These are phyloP conservation scores for Aspergillus glaucus DNA, from an alignment of 2,329 filamentous ascomycete genomes.

Conservation along the genomic window DNA sequence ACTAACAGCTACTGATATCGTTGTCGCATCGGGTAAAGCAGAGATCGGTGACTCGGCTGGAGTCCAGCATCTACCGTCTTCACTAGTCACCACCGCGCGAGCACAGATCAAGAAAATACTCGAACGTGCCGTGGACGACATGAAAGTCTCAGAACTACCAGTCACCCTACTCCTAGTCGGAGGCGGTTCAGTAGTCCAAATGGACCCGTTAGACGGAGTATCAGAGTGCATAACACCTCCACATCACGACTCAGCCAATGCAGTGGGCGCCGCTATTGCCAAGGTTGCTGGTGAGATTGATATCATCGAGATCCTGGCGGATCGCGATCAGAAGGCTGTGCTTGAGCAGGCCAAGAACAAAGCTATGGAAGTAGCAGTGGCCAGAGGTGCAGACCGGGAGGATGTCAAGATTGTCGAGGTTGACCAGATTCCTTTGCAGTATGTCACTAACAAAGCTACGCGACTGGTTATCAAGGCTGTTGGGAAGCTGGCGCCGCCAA, in stretches of 20 bases:
- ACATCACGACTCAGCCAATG: conserved; percentile 53
- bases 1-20: conserved; percentile 50
- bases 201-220: conserved; percentile 45
- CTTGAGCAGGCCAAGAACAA: conserved; percentile 15
- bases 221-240: conserved; percentile 47
- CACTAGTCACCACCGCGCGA: conserved; percentile 16
- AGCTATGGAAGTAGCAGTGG: conserved; percentile 17
- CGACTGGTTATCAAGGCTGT: conserved; percentile 34
- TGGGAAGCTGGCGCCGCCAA: conserved; percentile 40
- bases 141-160: conserved; percentile 51
- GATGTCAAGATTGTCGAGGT: conserved; percentile 41
- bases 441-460: conserved; percentile 38
- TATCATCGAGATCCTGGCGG: conserved; percentile 44
- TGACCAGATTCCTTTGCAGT: conserved; percentile 35
- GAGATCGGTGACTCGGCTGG: conserved; percentile 19
- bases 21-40: conserved; percentile 15
- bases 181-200: conserved; percentile 50
- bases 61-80: conserved; percentile 12
- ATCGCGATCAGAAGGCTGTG: conserved; percentile 13
- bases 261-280: conserved; percentile 55
- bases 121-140: conserved; percentile 49
- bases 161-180: conserved; percentile 52
- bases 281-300: conserved; percentile 51
- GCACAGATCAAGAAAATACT: conserved; percentile 42
- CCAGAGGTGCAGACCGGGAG: conserved; percentile 17